These are phyloP conservation scores for Pythium dissotocum DNA, from an alignment of 352 stramenopile species.

Conservation along the genomic window DNA sequence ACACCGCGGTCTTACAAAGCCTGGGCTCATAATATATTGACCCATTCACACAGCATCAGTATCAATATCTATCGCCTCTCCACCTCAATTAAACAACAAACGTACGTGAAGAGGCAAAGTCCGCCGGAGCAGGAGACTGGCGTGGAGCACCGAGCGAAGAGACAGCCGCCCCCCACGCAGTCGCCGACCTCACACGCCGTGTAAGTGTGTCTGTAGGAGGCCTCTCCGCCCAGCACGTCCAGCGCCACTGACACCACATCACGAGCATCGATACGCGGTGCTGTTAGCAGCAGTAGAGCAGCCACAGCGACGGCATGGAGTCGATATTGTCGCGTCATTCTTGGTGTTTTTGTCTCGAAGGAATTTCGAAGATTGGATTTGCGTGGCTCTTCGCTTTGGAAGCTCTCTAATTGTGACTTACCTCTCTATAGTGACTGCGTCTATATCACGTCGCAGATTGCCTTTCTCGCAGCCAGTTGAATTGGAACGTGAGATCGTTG, in stretches of 20 bases:
- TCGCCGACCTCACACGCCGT: slow-evolving; percentile 41
- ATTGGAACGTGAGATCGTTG: slow-evolving; percentile 18
- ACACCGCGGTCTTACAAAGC: slow-evolving; percentile 48
- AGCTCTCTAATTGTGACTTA: no score
- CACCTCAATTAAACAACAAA: neutral
- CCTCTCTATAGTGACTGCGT: no score
- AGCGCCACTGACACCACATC: neutral
- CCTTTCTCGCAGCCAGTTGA: slow-evolving; percentile 10
- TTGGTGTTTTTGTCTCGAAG: no score
- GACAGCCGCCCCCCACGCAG: slow-evolving; percentile 47
- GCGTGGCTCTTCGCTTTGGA: no score
- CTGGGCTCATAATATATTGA: slow-evolving; percentile 29
- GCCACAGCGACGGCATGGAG: no score
- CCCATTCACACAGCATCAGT: neutral
- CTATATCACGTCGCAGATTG: no score
- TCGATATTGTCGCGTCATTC: no score
- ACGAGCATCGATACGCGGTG: neutral
- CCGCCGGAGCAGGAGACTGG: slow-evolving; percentile 49
- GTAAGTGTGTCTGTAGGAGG: slow-evolving; percentile 35
- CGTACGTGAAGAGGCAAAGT: slow-evolving; percentile 62
- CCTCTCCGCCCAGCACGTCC: neutral
- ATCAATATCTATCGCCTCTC: neutral
- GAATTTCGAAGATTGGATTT: no score
- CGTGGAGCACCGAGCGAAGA: slow-evolving; percentile 49
- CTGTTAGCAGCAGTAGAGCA: no score